Percentiles rank a stretch among this genome's conserved stretches.
phyloP scores from a whole-genome alignment of 78 protist species.

The Mantamonas sphyraenae region DNA sequence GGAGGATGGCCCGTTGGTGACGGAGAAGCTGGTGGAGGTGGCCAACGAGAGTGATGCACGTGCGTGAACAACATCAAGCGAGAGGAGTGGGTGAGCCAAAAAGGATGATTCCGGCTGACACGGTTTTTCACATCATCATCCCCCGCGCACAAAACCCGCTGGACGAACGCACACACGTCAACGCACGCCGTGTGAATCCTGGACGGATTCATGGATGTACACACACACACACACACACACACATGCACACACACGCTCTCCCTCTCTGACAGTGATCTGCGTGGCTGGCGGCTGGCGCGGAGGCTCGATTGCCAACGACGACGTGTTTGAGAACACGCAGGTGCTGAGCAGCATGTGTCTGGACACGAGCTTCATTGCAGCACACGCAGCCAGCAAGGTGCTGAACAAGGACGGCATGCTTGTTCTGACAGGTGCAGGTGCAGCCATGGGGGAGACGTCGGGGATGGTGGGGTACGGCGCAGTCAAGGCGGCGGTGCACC shows the following conservation, averaged over 20 bases:
- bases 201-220: no score
- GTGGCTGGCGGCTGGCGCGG: slow-evolving; percentile 73
- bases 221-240: no score
- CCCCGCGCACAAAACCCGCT: no score
- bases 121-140: no score
- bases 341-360: slow-evolving; percentile 42
- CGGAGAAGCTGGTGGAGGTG: not conserved
- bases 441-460: slow-evolving; percentile 43
- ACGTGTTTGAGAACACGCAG: slow-evolving; percentile 28
- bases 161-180: no score
- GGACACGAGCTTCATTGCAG: slow-evolving; percentile 41
- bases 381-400: slow-evolving; percentile 28
- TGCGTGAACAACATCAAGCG: no score
- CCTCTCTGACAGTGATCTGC: slow-evolving; percentile 59
- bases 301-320: slow-evolving; percentile 20
- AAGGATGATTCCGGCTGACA: no score
- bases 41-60: no score
- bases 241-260: no score
- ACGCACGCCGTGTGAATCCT: no score
- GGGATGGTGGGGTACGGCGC: slow-evolving; percentile 72
- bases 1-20: not conserved
- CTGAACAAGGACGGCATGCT: slow-evolving; percentile 37
- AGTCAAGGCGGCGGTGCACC: slow-evolving; percentile 67
- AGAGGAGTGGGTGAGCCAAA: no score
- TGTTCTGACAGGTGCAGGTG: slow-evolving; percentile 60